These are phyloP conservation scores for Prototheca wickerhamii DNA, from an alignment of 163 green algal species.

Conservation along the genomic window DNA sequence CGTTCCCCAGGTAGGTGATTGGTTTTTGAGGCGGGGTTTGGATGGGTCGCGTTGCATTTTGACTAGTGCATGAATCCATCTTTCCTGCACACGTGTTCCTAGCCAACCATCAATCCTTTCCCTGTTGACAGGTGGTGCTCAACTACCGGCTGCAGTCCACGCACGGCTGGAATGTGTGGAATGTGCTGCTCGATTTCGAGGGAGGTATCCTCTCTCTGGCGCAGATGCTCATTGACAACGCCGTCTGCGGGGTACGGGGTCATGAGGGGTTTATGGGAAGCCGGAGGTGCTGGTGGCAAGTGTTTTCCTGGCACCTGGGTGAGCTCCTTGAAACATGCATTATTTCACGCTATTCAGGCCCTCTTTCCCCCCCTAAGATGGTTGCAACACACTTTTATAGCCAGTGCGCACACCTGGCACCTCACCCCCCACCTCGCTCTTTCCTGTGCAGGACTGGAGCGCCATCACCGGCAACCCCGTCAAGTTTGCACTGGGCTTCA, in stretches of 20 bases:
- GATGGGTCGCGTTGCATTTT: background rate
- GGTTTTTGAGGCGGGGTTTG: background rate
- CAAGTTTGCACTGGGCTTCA: slow-evolving; percentile 43
- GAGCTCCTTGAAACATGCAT: background rate
- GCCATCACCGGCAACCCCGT: slow-evolving; percentile 38
- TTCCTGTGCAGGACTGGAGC: slow-evolving; percentile 1
- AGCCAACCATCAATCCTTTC: background rate
- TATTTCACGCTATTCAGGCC: too few species aligned
- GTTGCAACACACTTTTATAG: too few species aligned
- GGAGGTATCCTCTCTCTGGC: slow-evolving; percentile 38
- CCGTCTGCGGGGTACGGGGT: slow-evolving; percentile 16
- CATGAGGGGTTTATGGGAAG: too few species aligned
- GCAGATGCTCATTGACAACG: slow-evolving; percentile 37
- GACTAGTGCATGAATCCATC: background rate
- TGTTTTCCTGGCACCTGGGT: too few species aligned
- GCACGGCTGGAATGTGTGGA: slow-evolving; percentile 42
- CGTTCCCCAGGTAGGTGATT: slow-evolving; percentile 30
- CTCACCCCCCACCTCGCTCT: background rate
- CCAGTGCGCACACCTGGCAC: too few species aligned
- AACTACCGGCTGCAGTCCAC: slow-evolving; percentile 39
- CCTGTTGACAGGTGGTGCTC: slow-evolving; percentile 27
- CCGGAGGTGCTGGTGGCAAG: too few species aligned
- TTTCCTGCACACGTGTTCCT: too few species aligned
- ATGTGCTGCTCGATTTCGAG: slow-evolving; percentile 49
- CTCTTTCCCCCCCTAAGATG: too few species aligned